A percentile compares a stretch with the other conserved stretches of the same genome.
Conservation (phyloP, 176 grass and related monocot genomes). For the Melocanna baccifera region DNA sequence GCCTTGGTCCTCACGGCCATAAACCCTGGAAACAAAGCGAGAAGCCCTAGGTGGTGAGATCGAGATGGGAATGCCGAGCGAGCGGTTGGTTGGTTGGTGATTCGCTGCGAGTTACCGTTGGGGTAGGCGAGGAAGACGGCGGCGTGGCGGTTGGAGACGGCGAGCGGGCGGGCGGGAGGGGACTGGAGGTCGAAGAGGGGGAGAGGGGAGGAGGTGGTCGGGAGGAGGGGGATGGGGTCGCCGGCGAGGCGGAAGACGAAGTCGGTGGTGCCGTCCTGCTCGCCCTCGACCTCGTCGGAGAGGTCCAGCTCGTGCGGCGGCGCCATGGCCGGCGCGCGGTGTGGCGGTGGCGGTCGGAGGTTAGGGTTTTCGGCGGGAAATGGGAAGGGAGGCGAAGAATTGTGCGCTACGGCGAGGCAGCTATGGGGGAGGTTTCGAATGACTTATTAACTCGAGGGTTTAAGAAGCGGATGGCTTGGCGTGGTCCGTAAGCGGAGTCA, state of each 20-base stretch:
- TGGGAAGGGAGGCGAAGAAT: background rate
- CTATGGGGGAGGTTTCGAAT: background rate
- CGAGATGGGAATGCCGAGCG: background rate
- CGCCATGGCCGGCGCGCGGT: conserved; percentile 32
- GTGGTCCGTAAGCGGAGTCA: conserved; percentile 6
- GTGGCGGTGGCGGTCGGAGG: background rate
- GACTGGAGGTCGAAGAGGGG: conserved; percentile 65
- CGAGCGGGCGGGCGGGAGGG: conserved; percentile 61
- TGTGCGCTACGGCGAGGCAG: background rate
- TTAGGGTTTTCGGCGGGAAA: conserved; percentile 35
- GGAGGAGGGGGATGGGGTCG: conserved; percentile 68
- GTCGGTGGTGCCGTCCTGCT: conserved; percentile 55
- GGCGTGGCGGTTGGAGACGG: conserved; percentile 63
- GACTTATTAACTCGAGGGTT: background rate
- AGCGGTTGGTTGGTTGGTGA: background rate
- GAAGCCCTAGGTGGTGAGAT: conserved; percentile 26
- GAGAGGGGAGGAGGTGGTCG: conserved; percentile 20
- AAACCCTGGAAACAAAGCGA: conserved; percentile 56
- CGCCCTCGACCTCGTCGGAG: conserved; percentile 74
- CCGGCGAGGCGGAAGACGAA: conserved; percentile 83
- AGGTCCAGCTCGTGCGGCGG: conserved; percentile 43
- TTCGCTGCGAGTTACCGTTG: conserved; percentile 34
- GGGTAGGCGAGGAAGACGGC: conserved; percentile 73
- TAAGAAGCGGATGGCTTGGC: background rate
- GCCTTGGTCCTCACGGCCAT: conserved; percentile 71